Base-by-base conservation (phyloP, 2,329 filamentous ascomycete genomes). In the Phoma sp. region DNA sequence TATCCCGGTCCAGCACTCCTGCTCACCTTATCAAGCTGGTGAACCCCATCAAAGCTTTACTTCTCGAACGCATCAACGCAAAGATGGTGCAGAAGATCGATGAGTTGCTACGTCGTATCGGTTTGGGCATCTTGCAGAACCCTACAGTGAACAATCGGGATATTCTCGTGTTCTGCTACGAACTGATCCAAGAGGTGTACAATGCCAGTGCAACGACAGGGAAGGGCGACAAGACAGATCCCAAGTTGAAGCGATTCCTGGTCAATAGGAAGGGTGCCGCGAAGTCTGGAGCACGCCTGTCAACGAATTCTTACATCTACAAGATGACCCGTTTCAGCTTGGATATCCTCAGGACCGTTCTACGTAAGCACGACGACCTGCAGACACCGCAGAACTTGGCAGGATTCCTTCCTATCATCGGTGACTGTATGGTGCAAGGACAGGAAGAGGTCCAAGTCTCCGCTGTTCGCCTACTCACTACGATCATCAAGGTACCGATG, bases 371-470 rank as follows among this genome's bases (percentile, higher is more conserved):
- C 61, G 89, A 93, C 49, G 85, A 85, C 50, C 81, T 99, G 25
- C 85, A 92, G 60, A 97, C 89, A 1, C 80, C 90, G 0, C 80
- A 83, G 38, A 97, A 97, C 63, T 78, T 99, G 40, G 80, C 86
- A 38, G 93, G 92, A 0, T 97, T 98, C 68, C 79, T 99, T 44
- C 91, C 92, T 0, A 87, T 97, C 54, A 82, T 98, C 30, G 93
- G 93, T 48, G 95, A 99, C 74, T 87, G 91, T 0, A 81, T 98
- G 38, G 81, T 96, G 7, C 87, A 87, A 61, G 87, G 86, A 2
- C 91, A 97, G 68, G 93, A 98, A 68, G 95, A 99, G 71, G 89
- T 99, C 55, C 95, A 96, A 77, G 86, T 96, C 30, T 89, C 93
- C 1, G 87, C 91, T 9, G 88, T 98, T 69, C 87, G 92, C 59